Evolutionary conservation across 345 rosid genomes (phyloP).

Genomic region (Brassica juncea): DNA sequence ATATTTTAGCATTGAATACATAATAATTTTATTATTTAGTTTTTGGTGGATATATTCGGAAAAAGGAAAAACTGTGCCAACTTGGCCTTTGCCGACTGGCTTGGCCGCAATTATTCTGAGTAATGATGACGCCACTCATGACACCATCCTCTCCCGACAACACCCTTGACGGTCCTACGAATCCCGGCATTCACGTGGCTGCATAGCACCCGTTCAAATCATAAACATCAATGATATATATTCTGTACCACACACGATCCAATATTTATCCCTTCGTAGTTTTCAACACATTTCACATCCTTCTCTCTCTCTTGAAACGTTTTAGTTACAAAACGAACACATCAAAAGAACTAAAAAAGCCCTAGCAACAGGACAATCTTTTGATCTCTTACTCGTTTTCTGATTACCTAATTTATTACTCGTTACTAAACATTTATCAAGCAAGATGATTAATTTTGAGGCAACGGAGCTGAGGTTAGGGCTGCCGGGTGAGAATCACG

Average conservation of each 20-base stretch:
- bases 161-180: slow-evolving; percentile 43
- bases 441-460: slow-evolving; percentile 69
- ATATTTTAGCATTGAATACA: background rate
- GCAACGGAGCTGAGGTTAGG: slow-evolving; percentile 89
- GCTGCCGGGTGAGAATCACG: slow-evolving; percentile 51
- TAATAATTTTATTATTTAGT: background rate
- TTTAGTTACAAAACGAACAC: background rate
- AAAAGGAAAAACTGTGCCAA: slow-evolving; percentile 38
- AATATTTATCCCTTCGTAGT: slow-evolving; percentile 29
- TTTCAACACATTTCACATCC: slow-evolving; percentile 33
- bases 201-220: slow-evolving; percentile 45
- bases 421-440: background rate
- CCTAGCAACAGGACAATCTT: slow-evolving; percentile 9
- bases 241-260: slow-evolving; percentile 38
- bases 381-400: background rate
- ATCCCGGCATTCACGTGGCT: slow-evolving; percentile 51
- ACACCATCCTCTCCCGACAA: slow-evolving; percentile 60
- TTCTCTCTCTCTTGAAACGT: slow-evolving; percentile 1
- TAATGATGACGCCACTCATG: slow-evolving; percentile 50
- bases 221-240: slow-evolving; percentile 19
- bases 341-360: background rate
- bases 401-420: background rate
- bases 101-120: slow-evolving; percentile 44
- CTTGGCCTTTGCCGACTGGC: slow-evolving; percentile 47
- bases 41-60: slow-evolving; percentile 9